Base-by-base conservation (phyloP, 768 basidiomycete genomes). In the Mrakia blollopis region DNA sequence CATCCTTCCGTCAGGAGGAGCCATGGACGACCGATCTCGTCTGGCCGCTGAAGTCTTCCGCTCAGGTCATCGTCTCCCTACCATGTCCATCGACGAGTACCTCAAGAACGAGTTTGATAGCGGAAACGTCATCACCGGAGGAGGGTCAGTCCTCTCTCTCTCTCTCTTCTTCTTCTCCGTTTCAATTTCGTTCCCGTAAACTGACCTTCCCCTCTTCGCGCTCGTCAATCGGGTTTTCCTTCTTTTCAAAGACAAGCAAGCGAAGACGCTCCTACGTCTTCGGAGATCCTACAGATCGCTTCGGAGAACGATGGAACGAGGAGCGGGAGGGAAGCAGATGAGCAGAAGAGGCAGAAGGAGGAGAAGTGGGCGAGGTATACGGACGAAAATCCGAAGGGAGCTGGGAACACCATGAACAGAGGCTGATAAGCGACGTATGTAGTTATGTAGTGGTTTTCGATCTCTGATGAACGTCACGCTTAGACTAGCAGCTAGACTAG, bases 61-160 rank as follows among this genome's bases (percentile, higher is more conserved):
- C 23, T 88, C 92, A 21, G 88, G 88, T 16, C 89, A 97, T 81
- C 88, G 90, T 61, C 85, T 98, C 44, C 97, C 97, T 7, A 94
- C 93, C 0, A 98, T 99, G 97, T 88, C 92, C 1, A 88, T 98
- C 76, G 96, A 98, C 80, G 92, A 98, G 83, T 98, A 95, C 81
- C 87, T 99, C 44, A 89, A 92, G 81, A 89, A 93, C 75, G 96
- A 99, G 81, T 78, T 73, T 30, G 77, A 73, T 50, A 70, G 67
- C 0, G 77, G 77, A 6, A 57, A 73, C 30, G 77, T 78, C 28
- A 93, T 98, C 78, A 87, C 92, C 44, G 97, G 97, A 21, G 97
- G 97, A 85, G 91, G 90, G 47, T 50, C 2, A 50, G 47, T 50
- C 81, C 89, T 88, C 69, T 28, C 74, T 50, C 80, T 75, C 25